Evolutionary conservation across 2,329 filamentous ascomycete genomes (phyloP), one percentile per base, ranked within the genome.

Genomic region (Xylaria sp.): DNA sequence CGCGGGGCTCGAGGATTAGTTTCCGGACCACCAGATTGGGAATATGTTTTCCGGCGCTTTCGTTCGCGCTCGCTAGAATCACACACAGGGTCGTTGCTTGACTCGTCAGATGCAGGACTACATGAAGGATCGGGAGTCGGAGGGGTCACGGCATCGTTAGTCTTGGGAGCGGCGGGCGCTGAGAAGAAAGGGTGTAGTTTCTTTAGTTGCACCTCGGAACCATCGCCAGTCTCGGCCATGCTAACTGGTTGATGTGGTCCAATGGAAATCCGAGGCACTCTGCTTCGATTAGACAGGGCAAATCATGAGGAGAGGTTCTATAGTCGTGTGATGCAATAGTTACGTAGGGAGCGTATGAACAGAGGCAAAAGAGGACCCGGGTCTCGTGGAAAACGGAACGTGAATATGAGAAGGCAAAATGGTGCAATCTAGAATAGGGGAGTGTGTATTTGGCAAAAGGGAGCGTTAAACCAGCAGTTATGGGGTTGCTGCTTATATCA

Each of bases 181-280:
- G 75, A 74, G 74, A 89, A 88, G 78, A 89, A 88, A 21, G 87
- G 87, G 72, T 89, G 87, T 44, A 88, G 74, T 71, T 85, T 87
- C 74, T 82, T 84, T 27, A 75, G 73, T 47, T 66, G 69, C 16
- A 77, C 74, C 63, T 80, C 81, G 68, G 74, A 76, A 61, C 78
- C 44, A 25, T 62, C 71, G 65, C 76, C 79, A 75, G 80, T 79
- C 63, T 80, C 80, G 71, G 79, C 78, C 86, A 87, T 88, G 58
- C 76, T 80, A 73, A 79, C 78, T 48, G 61, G 27, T n/a, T 18
- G 27, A 42, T 25, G 27, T 44, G 60, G 18, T 51, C 57, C n/a
- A 44, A 44, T 48, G 23, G 42, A 53, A 57, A 27, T 62, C 53
- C 51, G 48, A 66, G 63, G 55, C 53, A 50, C 54, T 27, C 37